Evolutionary conservation across 345 rosid species (phyloP), one percentile per base, ranked within the genome.

Genomic region (Citrus mangshanensis): DNA sequence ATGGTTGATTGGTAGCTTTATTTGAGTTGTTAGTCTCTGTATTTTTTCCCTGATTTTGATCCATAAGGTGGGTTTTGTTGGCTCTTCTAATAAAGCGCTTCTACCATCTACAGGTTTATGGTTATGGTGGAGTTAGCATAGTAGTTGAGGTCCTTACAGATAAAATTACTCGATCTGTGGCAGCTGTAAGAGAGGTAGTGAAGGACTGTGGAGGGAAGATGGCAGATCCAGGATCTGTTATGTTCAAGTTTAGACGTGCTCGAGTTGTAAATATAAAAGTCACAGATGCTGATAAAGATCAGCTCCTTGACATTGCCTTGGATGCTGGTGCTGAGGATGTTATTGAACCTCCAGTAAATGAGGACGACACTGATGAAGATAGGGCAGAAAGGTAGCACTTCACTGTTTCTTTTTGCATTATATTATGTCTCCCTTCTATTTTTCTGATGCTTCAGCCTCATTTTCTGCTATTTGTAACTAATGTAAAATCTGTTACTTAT

Each of bases 291-390:
- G 98, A 92, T 74, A 91, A 89, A 87, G 98, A 95, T 75, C 91
- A 89, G 85, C 95, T 95, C 51, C 89, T 95, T 59, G 27, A 61
- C 40, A 75, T 92, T 85, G 97, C 95, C 64, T 80, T 93, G 81
- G 99, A 95, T 89, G 90, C 95, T 75, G 99, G 98, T 38, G 99
- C 96, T 13, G 98, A 95, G 88, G 98, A 95, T 87, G 97, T 92
- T 78, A 88, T 93, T 81, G 99, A 95, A 64, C 99, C 98, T 79
- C 89, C 90, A 19, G 69, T 64, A 10, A 87, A 87, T 77, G 96
- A 92, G 71, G 93, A 92, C 77, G 95, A 92, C 78, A 71, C 87
- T 21, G 92, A 88, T 78, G 93, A 95, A 88, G 97, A 92, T 80
- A 83, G 42, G 75, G 85, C 87, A 73, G 93, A 91, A 76, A 84